Percentiles rank a stretch among this genome's conserved stretches.
phyloP scores from a whole-genome alignment of 106 monocot species.

The Apostasia ramifera region DNA sequence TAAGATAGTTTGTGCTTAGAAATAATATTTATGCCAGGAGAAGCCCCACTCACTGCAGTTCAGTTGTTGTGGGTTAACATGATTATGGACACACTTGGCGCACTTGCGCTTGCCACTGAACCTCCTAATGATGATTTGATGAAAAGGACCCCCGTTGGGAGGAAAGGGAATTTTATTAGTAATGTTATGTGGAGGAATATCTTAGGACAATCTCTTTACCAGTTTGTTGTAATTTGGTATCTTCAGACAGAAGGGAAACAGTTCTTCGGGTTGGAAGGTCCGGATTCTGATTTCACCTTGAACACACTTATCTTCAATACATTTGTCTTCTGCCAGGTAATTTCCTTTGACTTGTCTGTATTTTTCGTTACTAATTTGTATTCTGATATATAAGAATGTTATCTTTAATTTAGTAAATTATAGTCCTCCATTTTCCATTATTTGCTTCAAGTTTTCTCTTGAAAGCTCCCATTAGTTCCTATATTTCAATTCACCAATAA shows the following conservation, averaged over 20 bases:
- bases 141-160: conserved; percentile 81
- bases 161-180: conserved; percentile 83
- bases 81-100: conserved; percentile 98
- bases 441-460: too few species aligned
- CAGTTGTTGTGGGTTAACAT: conserved; percentile 97
- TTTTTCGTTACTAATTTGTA: neutral
- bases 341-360: neutral
- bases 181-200: conserved; percentile 97
- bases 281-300: conserved; percentile 50
- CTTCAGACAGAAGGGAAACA: conserved; percentile 69
- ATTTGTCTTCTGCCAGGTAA: conserved; percentile 96
- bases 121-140: conserved; percentile 82
- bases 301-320: conserved; percentile 95
- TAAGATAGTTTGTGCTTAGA: conserved; percentile 1
- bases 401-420: neutral
- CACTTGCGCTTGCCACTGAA: conserved; percentile 90
- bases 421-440: too few species aligned
- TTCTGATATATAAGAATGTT: neutral
- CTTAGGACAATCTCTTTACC: conserved; percentile 74
- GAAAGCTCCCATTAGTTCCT: too few species aligned
- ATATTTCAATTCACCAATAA: too few species aligned
- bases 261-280: conserved; percentile 53
- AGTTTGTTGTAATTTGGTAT: conserved; percentile 84
- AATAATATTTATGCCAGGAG: conserved; percentile 30
- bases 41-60: conserved; percentile 89